Percentiles rank a stretch among this genome's conserved stretches.
These are phyloP conservation scores for Arachnomyces sp. DNA, from an alignment of 2,329 filamentous ascomycete genomes.

Conservation along the genomic window DNA sequence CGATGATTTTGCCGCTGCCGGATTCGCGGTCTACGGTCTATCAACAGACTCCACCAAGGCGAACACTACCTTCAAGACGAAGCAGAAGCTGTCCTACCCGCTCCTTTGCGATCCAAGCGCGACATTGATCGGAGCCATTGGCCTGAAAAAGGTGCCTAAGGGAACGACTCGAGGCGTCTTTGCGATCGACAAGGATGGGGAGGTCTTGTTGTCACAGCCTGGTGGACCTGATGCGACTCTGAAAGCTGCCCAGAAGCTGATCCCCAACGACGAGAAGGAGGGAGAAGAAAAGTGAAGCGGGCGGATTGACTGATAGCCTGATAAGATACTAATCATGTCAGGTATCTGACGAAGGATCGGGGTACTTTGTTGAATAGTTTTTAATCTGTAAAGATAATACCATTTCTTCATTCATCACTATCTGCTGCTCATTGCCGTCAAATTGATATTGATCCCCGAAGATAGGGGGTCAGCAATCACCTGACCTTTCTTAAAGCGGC, in stretches of 20 bases:
- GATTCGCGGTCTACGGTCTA: slow-evolving; percentile 81
- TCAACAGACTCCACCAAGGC: slow-evolving; percentile 80
- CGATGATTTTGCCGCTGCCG: slow-evolving; percentile 63
- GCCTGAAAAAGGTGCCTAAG: slow-evolving; percentile 76
- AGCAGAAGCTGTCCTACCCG: slow-evolving; percentile 80
- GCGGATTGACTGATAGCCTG: neutral
- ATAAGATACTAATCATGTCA: neutral
- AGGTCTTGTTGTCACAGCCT: slow-evolving; percentile 64
- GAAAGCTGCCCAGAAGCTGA: slow-evolving; percentile 64
- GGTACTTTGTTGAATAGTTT: no score
- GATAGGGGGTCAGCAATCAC: no score
- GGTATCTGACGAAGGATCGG: no score
- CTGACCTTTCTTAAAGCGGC: no score
- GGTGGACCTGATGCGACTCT: slow-evolving; percentile 73
- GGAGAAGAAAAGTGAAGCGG: slow-evolving; percentile 10
- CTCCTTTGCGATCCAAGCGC: slow-evolving; percentile 74
- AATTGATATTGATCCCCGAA: no score
- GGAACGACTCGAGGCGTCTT: slow-evolving; percentile 83
- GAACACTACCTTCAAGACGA: slow-evolving; percentile 86
- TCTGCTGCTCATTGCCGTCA: no score
- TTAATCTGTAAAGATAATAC: no score
- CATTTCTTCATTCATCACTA: no score
- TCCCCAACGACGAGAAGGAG: slow-evolving; percentile 38
- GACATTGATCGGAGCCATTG: slow-evolving; percentile 73
- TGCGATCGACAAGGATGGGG: slow-evolving; percentile 71